phyloP scores from a whole-genome alignment of 2,329 filamentous ascomycete species.

The Phialemoniopsis sp. region DNA sequence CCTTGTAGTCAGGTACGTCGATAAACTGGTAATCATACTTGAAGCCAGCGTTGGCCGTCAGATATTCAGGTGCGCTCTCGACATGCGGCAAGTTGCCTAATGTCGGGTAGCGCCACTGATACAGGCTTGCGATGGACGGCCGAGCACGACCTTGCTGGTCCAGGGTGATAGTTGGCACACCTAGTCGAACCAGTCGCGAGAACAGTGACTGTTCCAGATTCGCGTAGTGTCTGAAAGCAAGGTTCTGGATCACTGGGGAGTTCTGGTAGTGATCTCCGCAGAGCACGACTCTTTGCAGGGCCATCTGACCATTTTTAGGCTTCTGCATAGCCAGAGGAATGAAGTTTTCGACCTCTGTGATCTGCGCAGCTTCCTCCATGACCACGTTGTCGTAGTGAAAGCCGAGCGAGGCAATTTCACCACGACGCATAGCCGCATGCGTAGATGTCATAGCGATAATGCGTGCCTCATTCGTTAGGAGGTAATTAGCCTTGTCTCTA shows the following conservation, averaged over 20 bases:
- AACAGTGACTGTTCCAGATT: slow-evolving; percentile 97
- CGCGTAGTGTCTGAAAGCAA: slow-evolving; percentile 90
- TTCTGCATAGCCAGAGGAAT: slow-evolving; percentile 92
- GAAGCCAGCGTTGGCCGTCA: slow-evolving; percentile 84
- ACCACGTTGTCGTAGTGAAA: slow-evolving; percentile 98
- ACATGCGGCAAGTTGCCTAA: slow-evolving; percentile 78
- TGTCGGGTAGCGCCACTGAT: slow-evolving; percentile 86
- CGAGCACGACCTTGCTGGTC: slow-evolving; percentile 92
- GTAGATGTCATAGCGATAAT: slow-evolving; percentile 99
- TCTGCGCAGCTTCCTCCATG: slow-evolving; percentile 98
- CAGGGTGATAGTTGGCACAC: slow-evolving; percentile 84
- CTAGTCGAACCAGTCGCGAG: slow-evolving; percentile 81
- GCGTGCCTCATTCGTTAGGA: slow-evolving; percentile 91
- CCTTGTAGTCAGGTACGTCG: slow-evolving; percentile 90
- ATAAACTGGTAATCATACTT: slow-evolving; percentile 96
- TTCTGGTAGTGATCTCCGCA: slow-evolving; percentile 97
- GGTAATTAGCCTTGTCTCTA: slow-evolving; percentile 91
- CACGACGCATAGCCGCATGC: slow-evolving; percentile 88
- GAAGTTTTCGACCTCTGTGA: slow-evolving; percentile 96
- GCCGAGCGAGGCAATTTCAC: slow-evolving; percentile 85
- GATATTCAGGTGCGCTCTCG: slow-evolving; percentile 64
- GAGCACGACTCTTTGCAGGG: slow-evolving; percentile 82
- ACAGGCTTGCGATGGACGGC: slow-evolving; percentile 81
- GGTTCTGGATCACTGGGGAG: slow-evolving; percentile 89
- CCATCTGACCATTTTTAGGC: slow-evolving; percentile 65